Evolutionary conservation across 2,329 filamentous ascomycete species (phyloP), one percentile per base, ranked within the genome.

Genomic region (Cladophialophora immunda): DNA sequence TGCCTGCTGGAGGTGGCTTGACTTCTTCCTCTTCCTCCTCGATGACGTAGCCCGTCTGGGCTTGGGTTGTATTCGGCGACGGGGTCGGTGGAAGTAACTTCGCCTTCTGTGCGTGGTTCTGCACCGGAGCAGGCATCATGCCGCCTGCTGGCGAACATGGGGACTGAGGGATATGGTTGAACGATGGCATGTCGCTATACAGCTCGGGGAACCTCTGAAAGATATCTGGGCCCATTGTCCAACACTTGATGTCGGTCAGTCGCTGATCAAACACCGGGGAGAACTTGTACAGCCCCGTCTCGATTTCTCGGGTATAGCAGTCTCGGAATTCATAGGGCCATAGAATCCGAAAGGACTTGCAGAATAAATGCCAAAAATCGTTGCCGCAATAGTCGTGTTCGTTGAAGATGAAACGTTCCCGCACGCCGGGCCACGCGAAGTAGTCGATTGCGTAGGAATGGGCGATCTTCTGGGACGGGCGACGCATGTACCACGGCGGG

Each of bases 321-420:
- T 73, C 71, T 2, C 70, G 67, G 34, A 73, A 73, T 45, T 72
- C 70, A 27, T 71, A 71, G 4, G 70, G 70, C 71, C 71, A 73
- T 6, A 64, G 64, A 5, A 73, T 34, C 11, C 65, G 67, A 8
- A 73, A 41, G 50, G 57, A 67, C 9, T 27, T 58, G 65, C 62
- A 64, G 56, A 71, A 72, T 4, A 68, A 25, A 19, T 60, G 32
- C 70, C 70, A 72, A 61, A 73, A 73, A 7, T 67, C 68, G 45
- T 72, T 72, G 25, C 54, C 64, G 56, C 71, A 73, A 38, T 73
- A 73, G 36, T 70, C 66, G 57, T 73, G 71, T 55, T 72, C 68
- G 50, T 58, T 59, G 61, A 71, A 70, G 54, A 73, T 68, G 41
- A 72, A 73, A 22, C 68, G 70, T 54, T 73, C 70, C 19, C 71